These are phyloP conservation scores for Pseudohalonectria lignicola DNA, from an alignment of 2,329 filamentous ascomycete genomes.

Conservation along the genomic window DNA sequence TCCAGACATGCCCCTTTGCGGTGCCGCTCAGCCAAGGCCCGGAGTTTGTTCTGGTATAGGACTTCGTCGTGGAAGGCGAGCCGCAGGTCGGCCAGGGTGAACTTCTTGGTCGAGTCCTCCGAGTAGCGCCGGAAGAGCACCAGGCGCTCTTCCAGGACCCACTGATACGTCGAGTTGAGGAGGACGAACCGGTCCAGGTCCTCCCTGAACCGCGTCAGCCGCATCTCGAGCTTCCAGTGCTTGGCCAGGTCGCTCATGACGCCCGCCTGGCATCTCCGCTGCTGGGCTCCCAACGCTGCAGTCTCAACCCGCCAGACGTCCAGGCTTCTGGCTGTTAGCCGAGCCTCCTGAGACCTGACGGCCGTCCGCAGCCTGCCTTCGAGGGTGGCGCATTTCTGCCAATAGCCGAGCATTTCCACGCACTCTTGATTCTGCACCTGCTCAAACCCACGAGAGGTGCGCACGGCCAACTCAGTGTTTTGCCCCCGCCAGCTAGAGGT, in stretches of 20 bases:
- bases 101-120: slow-evolving; percentile 2
- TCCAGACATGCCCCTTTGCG: background rate
- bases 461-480: background rate
- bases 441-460: slow-evolving; percentile 1
- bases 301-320: slow-evolving; percentile 3
- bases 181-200: background rate
- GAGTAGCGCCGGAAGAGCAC: slow-evolving; percentile 12
- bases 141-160: slow-evolving; percentile 16
- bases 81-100: background rate
- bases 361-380: slow-evolving; percentile 6
- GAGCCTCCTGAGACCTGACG: background rate
- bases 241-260: slow-evolving; percentile 9
- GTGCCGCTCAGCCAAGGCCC: background rate
- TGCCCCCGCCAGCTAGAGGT: background rate
- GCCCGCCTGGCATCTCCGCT: slow-evolving; percentile 4
- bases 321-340: background rate
- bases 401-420: slow-evolving; percentile 8
- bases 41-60: background rate
- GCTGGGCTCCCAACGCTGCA: slow-evolving; percentile 3
- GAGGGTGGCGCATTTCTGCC: slow-evolving; percentile 13
- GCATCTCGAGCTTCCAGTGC: slow-evolving; percentile 16
- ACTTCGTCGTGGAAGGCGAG: background rate
- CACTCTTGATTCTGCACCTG: slow-evolving; percentile 7
- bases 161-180: slow-evolving; percentile 10
- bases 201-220: slow-evolving; percentile 10